phyloP scores from a whole-genome alignment of 2,329 filamentous ascomycete genomes.

The Zasmidium citrigriseum region DNA sequence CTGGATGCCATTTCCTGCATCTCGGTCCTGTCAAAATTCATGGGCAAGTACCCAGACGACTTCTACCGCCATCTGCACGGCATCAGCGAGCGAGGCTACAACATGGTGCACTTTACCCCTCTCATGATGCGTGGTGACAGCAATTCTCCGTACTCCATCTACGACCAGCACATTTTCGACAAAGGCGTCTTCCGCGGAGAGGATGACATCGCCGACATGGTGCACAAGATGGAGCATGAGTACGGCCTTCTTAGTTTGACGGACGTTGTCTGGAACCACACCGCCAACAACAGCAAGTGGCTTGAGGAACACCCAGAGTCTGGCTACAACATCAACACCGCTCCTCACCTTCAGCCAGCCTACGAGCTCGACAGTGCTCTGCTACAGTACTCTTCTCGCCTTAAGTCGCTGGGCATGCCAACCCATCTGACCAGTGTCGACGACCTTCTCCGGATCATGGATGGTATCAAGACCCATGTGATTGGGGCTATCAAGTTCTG shows the following conservation, averaged over 20 bases:
- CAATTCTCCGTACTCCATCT: conserved; percentile 96
- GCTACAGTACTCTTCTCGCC: conserved; percentile 62
- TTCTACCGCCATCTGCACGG: conserved; percentile 89
- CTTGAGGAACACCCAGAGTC: conserved; percentile 91
- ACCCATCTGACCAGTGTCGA: conserved; percentile 69
- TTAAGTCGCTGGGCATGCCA: conserved; percentile 71
- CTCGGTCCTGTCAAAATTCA: conserved; percentile 95
- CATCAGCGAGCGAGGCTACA: conserved; percentile 90
- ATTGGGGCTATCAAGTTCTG: conserved; percentile 78
- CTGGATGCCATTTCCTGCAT: conserved; percentile 87
- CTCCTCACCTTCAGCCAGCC: conserved; percentile 68
- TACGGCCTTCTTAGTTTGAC: conserved; percentile 85
- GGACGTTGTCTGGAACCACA: conserved; percentile 98
- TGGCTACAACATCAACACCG: conserved; percentile 90
- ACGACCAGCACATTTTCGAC: conserved; percentile 88
- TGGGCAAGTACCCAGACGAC: conserved; percentile 86
- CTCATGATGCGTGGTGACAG: conserved; percentile 84
- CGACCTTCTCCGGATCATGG: conserved; percentile 80
- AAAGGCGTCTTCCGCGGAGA: conserved; percentile 79
- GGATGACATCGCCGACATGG: conserved; percentile 73
- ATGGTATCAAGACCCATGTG: conserved; percentile 77
- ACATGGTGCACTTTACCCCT: conserved; percentile 98
- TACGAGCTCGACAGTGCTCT: conserved; percentile 78
- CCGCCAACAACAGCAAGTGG: conserved; percentile 93
- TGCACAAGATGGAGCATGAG: conserved; percentile 78